These are phyloP conservation scores for Bifiguratus adelaidae DNA, from an alignment of 192 early-diverging fungal species.

Conservation along the genomic window DNA sequence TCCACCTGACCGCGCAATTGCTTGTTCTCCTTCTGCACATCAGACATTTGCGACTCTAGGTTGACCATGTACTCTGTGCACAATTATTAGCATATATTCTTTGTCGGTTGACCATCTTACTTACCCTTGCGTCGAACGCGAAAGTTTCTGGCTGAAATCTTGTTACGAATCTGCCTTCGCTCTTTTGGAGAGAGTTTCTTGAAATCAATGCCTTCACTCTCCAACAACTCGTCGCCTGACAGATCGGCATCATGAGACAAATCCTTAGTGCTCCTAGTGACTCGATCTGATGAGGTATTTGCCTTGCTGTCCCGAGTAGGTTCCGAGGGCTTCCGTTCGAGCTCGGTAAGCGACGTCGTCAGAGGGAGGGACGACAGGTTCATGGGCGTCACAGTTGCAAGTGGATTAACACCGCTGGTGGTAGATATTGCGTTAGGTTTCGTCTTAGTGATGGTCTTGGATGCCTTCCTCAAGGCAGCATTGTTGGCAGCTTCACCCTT, in stretches of 20 bases:
- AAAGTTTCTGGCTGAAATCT: slow-evolving; percentile 68
- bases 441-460: no score
- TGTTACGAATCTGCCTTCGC: slow-evolving; percentile 62
- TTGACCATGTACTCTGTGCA: slow-evolving; percentile 15
- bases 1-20: slow-evolving; percentile 7
- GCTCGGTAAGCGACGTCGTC: no score
- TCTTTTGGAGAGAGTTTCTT: slow-evolving; percentile 48
- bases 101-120: slow-evolving; percentile 1
- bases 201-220: slow-evolving; percentile 28
- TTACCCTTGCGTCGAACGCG: slow-evolving; percentile 54
- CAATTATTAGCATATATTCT: slow-evolving; percentile 8
- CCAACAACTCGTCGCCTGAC: neutral
- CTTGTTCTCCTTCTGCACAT: slow-evolving; percentile 12
- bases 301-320: neutral
- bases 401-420: no score
- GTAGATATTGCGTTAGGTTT: no score
- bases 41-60: slow-evolving; percentile 12
- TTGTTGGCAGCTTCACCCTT: no score
- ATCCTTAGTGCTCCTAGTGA: neutral
- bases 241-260: neutral
- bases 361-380: no score
- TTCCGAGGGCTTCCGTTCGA: neutral
- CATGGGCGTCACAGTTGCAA: no score
- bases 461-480: no score
- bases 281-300: no score